phyloP scores from a whole-genome alignment of 768 basidiomycete genomes.

The Tulasnella sp. region DNA sequence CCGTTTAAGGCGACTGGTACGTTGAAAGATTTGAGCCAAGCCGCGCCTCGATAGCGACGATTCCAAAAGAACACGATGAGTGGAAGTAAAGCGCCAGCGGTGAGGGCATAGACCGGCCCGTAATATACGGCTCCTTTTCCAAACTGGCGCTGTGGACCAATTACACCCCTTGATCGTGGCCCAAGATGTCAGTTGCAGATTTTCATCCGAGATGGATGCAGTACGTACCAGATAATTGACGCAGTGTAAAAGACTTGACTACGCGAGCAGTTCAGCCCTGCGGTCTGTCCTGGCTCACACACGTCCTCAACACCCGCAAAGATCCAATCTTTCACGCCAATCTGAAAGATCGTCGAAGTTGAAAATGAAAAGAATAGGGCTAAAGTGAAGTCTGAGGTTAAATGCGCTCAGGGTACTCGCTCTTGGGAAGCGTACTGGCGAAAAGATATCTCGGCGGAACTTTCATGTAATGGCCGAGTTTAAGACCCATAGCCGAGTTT shows the following conservation, averaged over 20 bases:
- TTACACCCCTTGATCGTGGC: conserved; percentile 28
- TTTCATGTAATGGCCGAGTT: conserved; percentile 39
- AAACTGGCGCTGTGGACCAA: conserved; percentile 36
- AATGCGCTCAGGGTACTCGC: neutral
- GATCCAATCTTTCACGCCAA: conserved; percentile 31
- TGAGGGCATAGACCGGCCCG: conserved; percentile 28
- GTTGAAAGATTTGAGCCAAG: conserved; percentile 17
- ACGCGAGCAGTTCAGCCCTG: conserved; percentile 30
- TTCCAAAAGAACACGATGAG: conserved; percentile 31
- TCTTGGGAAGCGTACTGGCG: conserved; percentile 1
- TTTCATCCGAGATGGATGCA: neutral
- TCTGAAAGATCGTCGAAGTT: conserved; percentile 28
- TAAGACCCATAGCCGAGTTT: conserved; percentile 26
- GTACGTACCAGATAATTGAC: conserved; percentile 32
- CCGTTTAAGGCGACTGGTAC: conserved; percentile 34
- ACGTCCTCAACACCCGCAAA: conserved; percentile 29
- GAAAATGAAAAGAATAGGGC: conserved; percentile 27
- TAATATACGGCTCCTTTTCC: conserved; percentile 28
- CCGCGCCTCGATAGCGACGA: conserved; percentile 23
- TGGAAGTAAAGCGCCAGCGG: conserved; percentile 32
- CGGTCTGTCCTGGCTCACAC: conserved; percentile 24
- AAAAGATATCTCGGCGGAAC: conserved; percentile 35
- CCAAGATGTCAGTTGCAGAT: neutral
- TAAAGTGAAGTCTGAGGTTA: conserved; percentile 4
- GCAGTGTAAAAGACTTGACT: conserved; percentile 30